Percentiles rank a stretch among this genome's conserved stretches.
These are phyloP conservation scores for Flaveria trinervia DNA, from an alignment of 129 eudicot genomes.

Conservation along the genomic window DNA sequence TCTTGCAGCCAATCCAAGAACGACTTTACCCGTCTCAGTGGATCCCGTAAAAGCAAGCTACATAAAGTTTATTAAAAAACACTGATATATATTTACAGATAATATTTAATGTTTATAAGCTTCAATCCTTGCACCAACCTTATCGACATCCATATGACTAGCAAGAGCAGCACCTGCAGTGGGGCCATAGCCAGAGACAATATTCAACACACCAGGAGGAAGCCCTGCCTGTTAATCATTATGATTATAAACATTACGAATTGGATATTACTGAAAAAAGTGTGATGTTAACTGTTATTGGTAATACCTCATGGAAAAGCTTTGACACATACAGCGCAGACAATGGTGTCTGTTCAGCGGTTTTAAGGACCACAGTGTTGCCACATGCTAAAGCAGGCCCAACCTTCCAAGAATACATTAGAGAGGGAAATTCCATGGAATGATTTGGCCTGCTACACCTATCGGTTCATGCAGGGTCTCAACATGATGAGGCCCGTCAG, in stretches of 20 bases:
- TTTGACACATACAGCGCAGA: constrained; percentile 69
- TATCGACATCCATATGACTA: constrained; percentile 89
- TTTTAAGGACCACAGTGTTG: constrained; percentile 69
- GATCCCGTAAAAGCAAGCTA: constrained; percentile 90
- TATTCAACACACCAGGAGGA: constrained; percentile 51
- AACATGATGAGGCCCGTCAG: constrained; percentile 74
- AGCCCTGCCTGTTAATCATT: constrained; percentile 65
- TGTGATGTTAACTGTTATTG: background rate
- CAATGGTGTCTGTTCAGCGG: constrained; percentile 84
- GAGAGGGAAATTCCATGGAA: constrained; percentile 89
- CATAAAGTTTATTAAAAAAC: constrained; percentile 18
- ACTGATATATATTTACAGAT: background rate
- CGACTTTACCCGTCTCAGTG: constrained; percentile 56
- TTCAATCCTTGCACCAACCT: constrained; percentile 41
- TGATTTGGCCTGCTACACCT: constrained; percentile 80
- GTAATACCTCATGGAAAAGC: constrained; percentile 66
- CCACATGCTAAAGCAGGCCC: constrained; percentile 89
- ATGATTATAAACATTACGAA: background rate
- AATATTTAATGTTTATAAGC: background rate
- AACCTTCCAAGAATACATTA: constrained; percentile 79
- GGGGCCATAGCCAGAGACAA: constrained; percentile 76
- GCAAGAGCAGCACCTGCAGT: constrained; percentile 90
- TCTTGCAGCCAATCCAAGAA: constrained; percentile 71
- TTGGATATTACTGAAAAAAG: background rate
- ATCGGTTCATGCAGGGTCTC: constrained; percentile 72